Evolutionary conservation across 1,284 basidiomycete species (phyloP).

Genomic region (Ustilago sp.): DNA sequence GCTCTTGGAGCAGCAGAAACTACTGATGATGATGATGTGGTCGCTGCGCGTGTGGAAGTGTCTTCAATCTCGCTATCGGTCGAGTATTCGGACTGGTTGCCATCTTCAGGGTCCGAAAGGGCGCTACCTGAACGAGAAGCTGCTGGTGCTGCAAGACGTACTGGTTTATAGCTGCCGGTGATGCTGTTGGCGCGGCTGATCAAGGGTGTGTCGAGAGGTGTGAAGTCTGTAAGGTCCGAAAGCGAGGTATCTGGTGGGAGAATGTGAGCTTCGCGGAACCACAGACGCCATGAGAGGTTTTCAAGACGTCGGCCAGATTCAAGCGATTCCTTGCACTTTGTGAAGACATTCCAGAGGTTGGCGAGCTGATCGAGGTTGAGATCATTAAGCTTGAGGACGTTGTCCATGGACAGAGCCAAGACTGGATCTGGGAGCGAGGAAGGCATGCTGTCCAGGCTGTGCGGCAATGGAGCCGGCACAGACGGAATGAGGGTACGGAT

Average conservation of each 20-base stretch:
- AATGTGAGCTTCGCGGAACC: conserved; percentile 76
- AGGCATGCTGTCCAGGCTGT: conserved; percentile 35
- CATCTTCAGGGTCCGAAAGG: conserved; percentile 55
- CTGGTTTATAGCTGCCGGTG: conserved; percentile 44
- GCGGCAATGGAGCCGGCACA: conserved; percentile 10
- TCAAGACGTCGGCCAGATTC: conserved; percentile 82
- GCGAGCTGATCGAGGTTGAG: conserved; percentile 59
- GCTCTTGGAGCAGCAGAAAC: conserved; percentile 14
- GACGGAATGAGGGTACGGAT: conserved; percentile 1
- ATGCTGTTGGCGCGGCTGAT: conserved; percentile 57
- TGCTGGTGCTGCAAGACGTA: conserved; percentile 20
- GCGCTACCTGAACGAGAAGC: conserved; percentile 23
- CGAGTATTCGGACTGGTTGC: conserved; percentile 40
- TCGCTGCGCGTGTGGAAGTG: conserved; percentile 14
- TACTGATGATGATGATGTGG: neutral
- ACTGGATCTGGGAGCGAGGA: conserved; percentile 56
- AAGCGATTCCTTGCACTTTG: conserved; percentile 82
- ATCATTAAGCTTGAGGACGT: conserved; percentile 55
- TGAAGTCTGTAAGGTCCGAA: conserved; percentile 56
- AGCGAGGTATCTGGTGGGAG: conserved; percentile 57
- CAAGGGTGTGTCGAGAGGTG: conserved; percentile 54
- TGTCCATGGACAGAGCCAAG: conserved; percentile 59
- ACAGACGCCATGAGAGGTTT: conserved; percentile 86
- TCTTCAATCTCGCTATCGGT: conserved; percentile 30
- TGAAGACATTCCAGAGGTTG: conserved; percentile 75